Conservation (phyloP, 441 rosid species). For the Jatropha multifida region DNA sequence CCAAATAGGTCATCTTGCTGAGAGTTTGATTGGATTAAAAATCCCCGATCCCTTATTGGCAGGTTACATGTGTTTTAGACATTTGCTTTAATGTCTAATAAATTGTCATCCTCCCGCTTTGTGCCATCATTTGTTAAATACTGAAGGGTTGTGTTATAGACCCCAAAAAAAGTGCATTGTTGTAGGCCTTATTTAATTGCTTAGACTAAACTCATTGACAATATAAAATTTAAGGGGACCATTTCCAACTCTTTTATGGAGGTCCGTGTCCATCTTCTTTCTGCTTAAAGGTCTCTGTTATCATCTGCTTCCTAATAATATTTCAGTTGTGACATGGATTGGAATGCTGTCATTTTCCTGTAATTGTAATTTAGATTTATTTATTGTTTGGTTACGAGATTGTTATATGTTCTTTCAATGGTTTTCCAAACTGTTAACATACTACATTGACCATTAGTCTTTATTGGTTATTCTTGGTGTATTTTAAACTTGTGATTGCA, state of each 20-base stretch:
- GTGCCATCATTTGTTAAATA: conserved; percentile 1
- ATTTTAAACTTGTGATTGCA: neutral
- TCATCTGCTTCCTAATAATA: neutral
- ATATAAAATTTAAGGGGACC: neutral
- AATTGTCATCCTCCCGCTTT: neutral
- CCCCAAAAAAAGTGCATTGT: neutral
- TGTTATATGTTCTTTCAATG: neutral
- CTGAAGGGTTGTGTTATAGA: neutral
- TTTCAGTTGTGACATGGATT: neutral
- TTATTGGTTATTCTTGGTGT: neutral
- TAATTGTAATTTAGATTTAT: neutral
- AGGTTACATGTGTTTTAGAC: neutral
- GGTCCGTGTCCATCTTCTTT: neutral
- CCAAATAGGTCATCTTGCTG: neutral
- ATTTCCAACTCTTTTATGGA: neutral
- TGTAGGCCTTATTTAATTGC: neutral
- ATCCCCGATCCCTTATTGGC: neutral
- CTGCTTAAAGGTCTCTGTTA: neutral
- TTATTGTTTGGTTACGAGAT: neutral
- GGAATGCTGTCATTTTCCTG: neutral
- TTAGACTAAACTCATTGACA: neutral
- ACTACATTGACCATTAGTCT: neutral
- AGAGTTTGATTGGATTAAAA: neutral
- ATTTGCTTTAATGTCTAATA: neutral
- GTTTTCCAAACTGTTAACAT: neutral